Evolutionary conservation across 352 stramenopile genomes (phyloP), one percentile per base, ranked within the genome.

Genomic region (Phytophthora citricola): DNA sequence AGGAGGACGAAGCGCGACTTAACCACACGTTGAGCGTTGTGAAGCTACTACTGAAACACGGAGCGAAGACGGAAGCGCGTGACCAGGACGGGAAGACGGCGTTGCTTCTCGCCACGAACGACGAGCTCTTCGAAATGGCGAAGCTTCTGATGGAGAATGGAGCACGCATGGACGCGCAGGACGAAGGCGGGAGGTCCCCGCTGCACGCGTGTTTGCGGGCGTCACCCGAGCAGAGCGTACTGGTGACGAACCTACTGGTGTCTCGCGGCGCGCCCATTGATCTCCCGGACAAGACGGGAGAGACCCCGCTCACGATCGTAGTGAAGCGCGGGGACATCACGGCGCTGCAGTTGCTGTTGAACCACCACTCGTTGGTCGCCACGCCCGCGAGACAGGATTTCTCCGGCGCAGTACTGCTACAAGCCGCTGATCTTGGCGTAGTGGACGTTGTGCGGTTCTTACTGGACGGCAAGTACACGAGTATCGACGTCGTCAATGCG

Each of bases 81-180:
- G 69, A 71, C 20, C 39, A 70, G 14, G 68, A 79, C 12, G 71
- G 71, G 27, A 79, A 73, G 53, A 73, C 66, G 26, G 66, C 66
- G n/a, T 31, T 79, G 48, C 44, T 73, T 27, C 58, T 76, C 38
- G 66, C 71, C 22, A 72, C 71, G 44, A 79, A 73, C 44, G 66
- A 79, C 29, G 63, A 79, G 45, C 67, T 75, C 8, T 63, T 72
- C n/a, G 59, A 65, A 26, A 52, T 76, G 10, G 59, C 57, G 0
- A 70, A 61, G 24, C 59, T 76, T n/a, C 47, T 79, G n/a, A 22
- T 72, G 52, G 56, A 72, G 36, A 60, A 61, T 47, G 62, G 71
- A 51, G 71, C 71, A 24, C 49, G n/a, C 4, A 63, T 69, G 55
- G 63, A 76, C 29, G 51, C 63, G 22, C 61, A 73, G 56, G 63